Percentiles rank a stretch among this genome's conserved stretches.
These are phyloP conservation scores for Helotiales sp. DNA, from an alignment of 2,329 filamentous ascomycete genomes.

Conservation along the genomic window DNA sequence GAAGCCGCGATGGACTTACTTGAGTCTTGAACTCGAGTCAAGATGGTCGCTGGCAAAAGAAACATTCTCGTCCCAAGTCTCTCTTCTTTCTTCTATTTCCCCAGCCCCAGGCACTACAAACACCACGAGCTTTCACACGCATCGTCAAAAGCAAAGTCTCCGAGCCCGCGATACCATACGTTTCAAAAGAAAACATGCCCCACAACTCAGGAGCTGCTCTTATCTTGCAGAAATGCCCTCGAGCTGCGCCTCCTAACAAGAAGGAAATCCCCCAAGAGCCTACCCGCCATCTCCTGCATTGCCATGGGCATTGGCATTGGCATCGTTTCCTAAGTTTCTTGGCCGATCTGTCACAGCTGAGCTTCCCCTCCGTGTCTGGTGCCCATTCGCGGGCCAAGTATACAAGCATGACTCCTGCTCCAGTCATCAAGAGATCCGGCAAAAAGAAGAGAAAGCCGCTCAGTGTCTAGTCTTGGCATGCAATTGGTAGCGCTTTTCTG, in stretches of 20 bases:
- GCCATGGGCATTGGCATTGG: neutral
- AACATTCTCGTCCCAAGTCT: neutral
- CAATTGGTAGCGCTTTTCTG: no score
- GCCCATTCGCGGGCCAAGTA: neutral
- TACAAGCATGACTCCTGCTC: neutral
- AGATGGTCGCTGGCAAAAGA: neutral
- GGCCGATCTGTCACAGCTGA: neutral
- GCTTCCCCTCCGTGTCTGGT: neutral
- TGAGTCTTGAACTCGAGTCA: neutral
- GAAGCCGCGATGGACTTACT: neutral
- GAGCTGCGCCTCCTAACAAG: neutral
- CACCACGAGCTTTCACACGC: neutral
- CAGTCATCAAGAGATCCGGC: neutral
- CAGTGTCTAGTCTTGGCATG: no score
- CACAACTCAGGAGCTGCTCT: neutral
- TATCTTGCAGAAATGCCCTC: neutral
- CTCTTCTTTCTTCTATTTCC: neutral
- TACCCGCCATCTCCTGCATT: neutral
- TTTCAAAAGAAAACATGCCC: neutral
- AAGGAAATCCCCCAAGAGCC: neutral
- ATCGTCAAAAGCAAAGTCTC: neutral
- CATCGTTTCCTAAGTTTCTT: neutral
- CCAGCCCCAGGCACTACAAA: neutral
- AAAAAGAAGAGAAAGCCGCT: neutral
- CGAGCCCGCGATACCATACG: neutral